A percentile compares a stretch with the other conserved stretches of the same genome.
Conservation (phyloP, 2,329 filamentous ascomycete genomes). For the Fusarium staphyleae region DNA sequence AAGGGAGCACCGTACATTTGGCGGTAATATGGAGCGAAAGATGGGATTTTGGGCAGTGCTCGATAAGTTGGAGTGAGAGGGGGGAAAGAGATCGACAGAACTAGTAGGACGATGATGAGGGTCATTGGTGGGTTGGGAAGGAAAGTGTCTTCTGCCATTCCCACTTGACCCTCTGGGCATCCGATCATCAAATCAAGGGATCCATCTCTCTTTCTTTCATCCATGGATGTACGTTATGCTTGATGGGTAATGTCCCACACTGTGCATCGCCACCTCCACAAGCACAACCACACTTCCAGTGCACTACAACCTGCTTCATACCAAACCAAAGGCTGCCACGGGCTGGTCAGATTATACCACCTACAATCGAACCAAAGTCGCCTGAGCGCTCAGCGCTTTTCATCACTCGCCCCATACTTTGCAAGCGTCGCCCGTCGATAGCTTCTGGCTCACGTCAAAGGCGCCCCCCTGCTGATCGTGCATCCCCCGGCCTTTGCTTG, state of each 20-base stretch:
- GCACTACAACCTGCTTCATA: conserved; percentile 1
- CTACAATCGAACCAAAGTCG: conserved; percentile 4
- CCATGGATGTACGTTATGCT: too few relatives aligned
- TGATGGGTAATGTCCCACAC: conserved; percentile 26
- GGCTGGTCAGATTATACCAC: background rate
- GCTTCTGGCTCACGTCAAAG: background rate
- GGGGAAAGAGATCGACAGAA: conserved; percentile 25
- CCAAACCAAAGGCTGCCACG: conserved; percentile 6
- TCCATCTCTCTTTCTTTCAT: background rate
- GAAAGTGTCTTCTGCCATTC: conserved; percentile 13
- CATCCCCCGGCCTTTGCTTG: conserved; percentile 11
- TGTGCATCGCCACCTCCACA: conserved; percentile 42
- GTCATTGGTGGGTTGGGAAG: conserved; percentile 16
- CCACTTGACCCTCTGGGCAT: conserved; percentile 21
- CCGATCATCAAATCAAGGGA: background rate
- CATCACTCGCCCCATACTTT: conserved; percentile 17
- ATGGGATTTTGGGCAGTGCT: conserved; percentile 30
- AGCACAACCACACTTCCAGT: conserved; percentile 3
- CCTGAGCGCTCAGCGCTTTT: conserved; percentile 9
- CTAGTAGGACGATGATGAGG: conserved; percentile 14
- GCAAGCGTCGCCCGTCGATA: conserved; percentile 1
- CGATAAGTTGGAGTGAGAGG: conserved; percentile 1
- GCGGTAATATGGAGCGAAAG: conserved; percentile 22
- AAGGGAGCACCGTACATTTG: conserved; percentile 6
- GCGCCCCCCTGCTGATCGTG: conserved; percentile 19